Percentiles rank a stretch among this genome's conserved stretches.
These are phyloP conservation scores for Solanum gandarillasii DNA, from an alignment of 257 asterid genomes.

Conservation along the genomic window DNA sequence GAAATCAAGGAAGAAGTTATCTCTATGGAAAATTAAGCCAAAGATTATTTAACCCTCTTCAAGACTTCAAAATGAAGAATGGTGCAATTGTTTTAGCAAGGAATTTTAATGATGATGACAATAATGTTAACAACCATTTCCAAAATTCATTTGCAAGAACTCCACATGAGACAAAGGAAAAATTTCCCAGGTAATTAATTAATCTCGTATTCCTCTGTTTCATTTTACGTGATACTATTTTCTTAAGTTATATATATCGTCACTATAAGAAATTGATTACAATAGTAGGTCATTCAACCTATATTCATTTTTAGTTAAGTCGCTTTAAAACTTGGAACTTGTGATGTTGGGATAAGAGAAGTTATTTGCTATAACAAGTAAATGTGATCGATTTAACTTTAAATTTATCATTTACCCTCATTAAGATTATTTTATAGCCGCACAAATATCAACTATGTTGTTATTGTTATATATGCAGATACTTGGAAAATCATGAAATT, in stretches of 20 bases:
- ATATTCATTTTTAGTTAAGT: too few species aligned
- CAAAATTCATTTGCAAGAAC: neutral
- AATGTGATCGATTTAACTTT: too few species aligned
- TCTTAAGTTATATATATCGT: neutral
- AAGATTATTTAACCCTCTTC: constrained; percentile 33
- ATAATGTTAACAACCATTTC: neutral
- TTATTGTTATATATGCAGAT: neutral
- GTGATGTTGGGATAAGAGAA: neutral
- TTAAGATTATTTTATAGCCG: neutral
- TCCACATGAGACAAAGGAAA: neutral
- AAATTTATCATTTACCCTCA: neutral
- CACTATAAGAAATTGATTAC: neutral
- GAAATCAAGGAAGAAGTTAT: constrained; percentile 32
- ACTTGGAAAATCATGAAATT: neutral
- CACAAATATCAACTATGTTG: neutral
- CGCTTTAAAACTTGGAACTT: neutral
- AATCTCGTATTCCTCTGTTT: neutral
- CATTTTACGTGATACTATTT: neutral
- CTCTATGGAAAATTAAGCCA: constrained; percentile 18
- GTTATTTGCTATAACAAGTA: neutral
- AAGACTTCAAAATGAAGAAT: constrained; percentile 42
- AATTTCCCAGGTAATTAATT: neutral
- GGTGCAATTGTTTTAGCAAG: constrained; percentile 41
- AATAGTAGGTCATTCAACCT: neutral
- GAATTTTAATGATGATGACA: constrained; percentile 1